Base-by-base conservation (phyloP, 805 yeast species). In the Komagataella phaffii region DNA sequence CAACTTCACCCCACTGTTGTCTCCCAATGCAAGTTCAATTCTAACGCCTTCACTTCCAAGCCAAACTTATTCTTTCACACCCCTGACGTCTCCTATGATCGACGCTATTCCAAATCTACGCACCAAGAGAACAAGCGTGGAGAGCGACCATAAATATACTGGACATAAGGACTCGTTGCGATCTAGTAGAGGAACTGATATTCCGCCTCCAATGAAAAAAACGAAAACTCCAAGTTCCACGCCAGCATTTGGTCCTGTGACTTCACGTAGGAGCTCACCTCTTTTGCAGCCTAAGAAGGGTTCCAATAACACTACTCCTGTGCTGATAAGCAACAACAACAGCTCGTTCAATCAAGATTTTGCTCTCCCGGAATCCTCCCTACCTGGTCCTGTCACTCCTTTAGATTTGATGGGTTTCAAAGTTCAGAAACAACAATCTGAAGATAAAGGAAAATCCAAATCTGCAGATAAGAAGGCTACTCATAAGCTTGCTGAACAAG, bases 401-500 rank as follows among this genome's bases (percentile, higher is more conserved):
- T 14, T 30, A 30, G 40, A 30, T 30, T 30, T 30, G 40, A 30
- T 30, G 40, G 40, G 40, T 30, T 30, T 30, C n/a, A 30, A 30
- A 14, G 14, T 30, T 8, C 40, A 10, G 14, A 30, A 30, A 30
- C 40, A 30, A 8, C 40, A 30, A 30, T 30, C 14, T 14, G 40
- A 30, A 10, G 40, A 30, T 30, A 30, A 30, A 14, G 40, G 40
- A 1, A 30, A 30, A n/a, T 8, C 50, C 5, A 18, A 14, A n/a
- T 30, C 50, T 4, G 50, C 23, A 5, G 72, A 76, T 24, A 83
- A 85, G 63, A 81, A 83, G 59, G 78, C 84, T 2, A 78, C 79
- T 45, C 99, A 91, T 66, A 90, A 91, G 63, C 75, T 88, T n/a
- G 98, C 99, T 0, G 99, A 91, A 67, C 97, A 93, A 66, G 98